Conservation (phyloP, 2,329 filamentous ascomycete genomes). For the Cryoendolithus antarcticus region DNA sequence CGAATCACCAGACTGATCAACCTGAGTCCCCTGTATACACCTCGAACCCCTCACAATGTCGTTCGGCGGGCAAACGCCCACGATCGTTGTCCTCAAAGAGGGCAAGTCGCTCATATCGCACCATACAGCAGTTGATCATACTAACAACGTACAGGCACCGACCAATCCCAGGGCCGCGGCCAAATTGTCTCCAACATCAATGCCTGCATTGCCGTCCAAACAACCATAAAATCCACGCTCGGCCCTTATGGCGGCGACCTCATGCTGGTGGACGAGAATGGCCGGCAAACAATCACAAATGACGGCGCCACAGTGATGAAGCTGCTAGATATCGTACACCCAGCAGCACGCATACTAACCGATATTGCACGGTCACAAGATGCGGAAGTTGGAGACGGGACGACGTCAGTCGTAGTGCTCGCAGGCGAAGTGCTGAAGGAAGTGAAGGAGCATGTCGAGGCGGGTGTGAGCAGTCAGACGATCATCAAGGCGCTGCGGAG, state of each 20-base stretch:
- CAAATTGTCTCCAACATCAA: constrained; percentile 98
- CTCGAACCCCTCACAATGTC: constrained; percentile 48
- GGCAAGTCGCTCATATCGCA: constrained; percentile 37
- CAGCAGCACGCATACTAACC: constrained; percentile 89
- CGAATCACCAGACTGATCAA: too few relatives aligned
- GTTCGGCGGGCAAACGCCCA: constrained; percentile 93
- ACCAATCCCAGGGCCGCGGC: constrained; percentile 91
- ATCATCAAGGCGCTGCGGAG: constrained; percentile 93
- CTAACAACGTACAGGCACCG: constrained; percentile 56
- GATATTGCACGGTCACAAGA: constrained; percentile 98
- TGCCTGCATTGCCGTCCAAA: constrained; percentile 89
- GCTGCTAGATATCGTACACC: constrained; percentile 97
- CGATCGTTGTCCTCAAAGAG: constrained; percentile 96
- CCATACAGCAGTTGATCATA: background rate
- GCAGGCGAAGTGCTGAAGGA: constrained; percentile 98
- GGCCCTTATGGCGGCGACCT: constrained; percentile 95
- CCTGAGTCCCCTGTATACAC: too few relatives aligned
- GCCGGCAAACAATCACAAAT: constrained; percentile 94
- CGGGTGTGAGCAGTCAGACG: constrained; percentile 91
- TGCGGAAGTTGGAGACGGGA: constrained; percentile 95
- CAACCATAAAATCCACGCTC: constrained; percentile 88
- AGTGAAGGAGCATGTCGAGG: constrained; percentile 88
- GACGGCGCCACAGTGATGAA: constrained; percentile 99
- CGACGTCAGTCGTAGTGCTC: constrained; percentile 90
- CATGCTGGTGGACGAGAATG: constrained; percentile 90